phyloP scores from a whole-genome alignment of 768 basidiomycete species.

The Amanita brunnescens region DNA sequence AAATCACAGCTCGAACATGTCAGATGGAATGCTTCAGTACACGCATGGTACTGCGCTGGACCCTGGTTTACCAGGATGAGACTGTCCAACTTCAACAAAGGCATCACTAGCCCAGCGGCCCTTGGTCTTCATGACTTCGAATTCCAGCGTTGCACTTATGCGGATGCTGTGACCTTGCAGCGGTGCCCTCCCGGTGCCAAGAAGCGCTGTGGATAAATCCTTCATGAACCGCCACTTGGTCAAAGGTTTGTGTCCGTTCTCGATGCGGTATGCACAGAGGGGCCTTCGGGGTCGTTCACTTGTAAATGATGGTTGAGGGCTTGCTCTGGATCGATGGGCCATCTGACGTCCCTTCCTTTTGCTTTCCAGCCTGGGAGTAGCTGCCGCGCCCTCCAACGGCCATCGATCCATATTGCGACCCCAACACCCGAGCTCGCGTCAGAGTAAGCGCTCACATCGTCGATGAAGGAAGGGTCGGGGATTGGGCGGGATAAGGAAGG shows the following conservation, averaged over 20 bases:
- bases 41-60: no score
- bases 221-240: neutral
- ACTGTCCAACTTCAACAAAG: no score
- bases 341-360: constrained; percentile 20
- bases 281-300: neutral
- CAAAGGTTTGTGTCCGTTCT: neutral
- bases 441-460: constrained; percentile 13
- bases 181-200: neutral
- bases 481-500: neutral
- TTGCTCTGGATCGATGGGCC: neutral
- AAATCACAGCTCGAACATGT: neutral
- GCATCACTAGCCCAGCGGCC: neutral
- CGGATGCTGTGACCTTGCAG: neutral
- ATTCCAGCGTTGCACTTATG: neutral
- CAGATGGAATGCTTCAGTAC: neutral
- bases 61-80: no score
- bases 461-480: neutral
- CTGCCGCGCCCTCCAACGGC: constrained; percentile 24
- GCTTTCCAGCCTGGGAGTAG: constrained; percentile 23
- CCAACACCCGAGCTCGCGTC: constrained; percentile 30
- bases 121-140: neutral
- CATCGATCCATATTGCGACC: constrained; percentile 23
- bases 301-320: neutral
- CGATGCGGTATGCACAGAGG: neutral
- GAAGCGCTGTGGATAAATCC: neutral